Conservation (phyloP, 768 basidiomycete species). For the Phylloporus sp. region DNA sequence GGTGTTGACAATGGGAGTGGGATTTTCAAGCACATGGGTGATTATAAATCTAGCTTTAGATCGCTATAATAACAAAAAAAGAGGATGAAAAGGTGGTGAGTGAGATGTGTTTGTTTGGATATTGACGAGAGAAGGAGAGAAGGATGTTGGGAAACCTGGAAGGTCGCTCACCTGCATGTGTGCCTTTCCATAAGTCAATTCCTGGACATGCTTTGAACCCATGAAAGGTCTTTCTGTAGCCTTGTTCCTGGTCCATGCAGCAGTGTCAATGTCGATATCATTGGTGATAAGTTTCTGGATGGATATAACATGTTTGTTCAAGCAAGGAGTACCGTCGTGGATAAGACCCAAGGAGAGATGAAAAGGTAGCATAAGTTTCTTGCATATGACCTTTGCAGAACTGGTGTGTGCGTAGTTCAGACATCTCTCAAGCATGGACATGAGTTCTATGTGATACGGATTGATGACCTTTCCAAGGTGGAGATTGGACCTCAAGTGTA, state of each 20-base stretch:
- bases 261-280: background rate
- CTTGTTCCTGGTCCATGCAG: background rate
- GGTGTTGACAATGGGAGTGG: background rate
- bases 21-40: background rate
- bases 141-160: no score
- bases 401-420: constrained; percentile 10
- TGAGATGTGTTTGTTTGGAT: no score
- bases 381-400: background rate
- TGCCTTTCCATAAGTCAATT: background rate
- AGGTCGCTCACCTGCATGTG: background rate
- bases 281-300: background rate
- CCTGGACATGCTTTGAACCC: background rate
- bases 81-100: background rate
- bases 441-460: constrained; percentile 1
- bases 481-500: background rate
- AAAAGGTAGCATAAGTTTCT: background rate
- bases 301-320: background rate
- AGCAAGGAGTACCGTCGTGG: background rate
- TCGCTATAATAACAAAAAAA: background rate
- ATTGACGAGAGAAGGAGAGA: background rate
- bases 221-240: background rate
- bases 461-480: background rate
- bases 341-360: background rate
- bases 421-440: constrained; percentile 2
- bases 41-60: background rate